Conservation (phyloP, 2,329 filamentous ascomycete species). For the Colletotrichum magnum region DNA sequence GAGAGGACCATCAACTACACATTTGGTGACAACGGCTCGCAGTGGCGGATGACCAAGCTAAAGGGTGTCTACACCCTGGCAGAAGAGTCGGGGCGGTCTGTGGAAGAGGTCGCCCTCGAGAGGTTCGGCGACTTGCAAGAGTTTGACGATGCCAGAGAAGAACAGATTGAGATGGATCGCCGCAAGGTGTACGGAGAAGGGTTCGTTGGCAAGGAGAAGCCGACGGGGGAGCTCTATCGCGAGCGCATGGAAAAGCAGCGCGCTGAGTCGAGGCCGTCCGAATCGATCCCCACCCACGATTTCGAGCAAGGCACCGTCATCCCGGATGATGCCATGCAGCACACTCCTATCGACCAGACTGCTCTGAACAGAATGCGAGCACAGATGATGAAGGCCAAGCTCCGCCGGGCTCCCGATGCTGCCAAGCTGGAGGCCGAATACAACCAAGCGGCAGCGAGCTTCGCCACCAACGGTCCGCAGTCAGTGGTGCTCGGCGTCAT, state of each 20-base stretch:
- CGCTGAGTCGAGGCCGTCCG: constrained; percentile 45
- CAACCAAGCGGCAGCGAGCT: constrained; percentile 78
- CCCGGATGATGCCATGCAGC: constrained; percentile 64
- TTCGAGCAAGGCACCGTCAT: constrained; percentile 71
- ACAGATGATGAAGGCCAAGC: constrained; percentile 95
- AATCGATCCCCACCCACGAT: constrained; percentile 38
- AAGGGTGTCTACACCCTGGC: constrained; percentile 87
- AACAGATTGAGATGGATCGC: constrained; percentile 90
- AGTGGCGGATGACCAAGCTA: constrained; percentile 97
- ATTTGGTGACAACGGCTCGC: constrained; percentile 90
- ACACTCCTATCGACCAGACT: constrained; percentile 78
- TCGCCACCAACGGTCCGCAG: constrained; percentile 69
- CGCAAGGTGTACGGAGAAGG: constrained; percentile 86
- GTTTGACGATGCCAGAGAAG: constrained; percentile 94
- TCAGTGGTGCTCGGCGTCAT: constrained; percentile 88
- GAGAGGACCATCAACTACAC: constrained; percentile 77
- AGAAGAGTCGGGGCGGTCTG: constrained; percentile 76
- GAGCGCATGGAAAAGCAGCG: constrained; percentile 77
- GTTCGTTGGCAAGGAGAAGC: constrained; percentile 88
- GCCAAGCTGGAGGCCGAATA: constrained; percentile 87
- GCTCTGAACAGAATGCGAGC: constrained; percentile 91
- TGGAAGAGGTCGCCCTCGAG: constrained; percentile 88
- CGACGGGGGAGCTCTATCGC: constrained; percentile 86
- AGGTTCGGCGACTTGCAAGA: constrained; percentile 84
- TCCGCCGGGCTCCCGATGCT: constrained; percentile 82